These are phyloP conservation scores for Dovyalis caffra DNA, from an alignment of 345 rosid genomes.

Conservation along the genomic window DNA sequence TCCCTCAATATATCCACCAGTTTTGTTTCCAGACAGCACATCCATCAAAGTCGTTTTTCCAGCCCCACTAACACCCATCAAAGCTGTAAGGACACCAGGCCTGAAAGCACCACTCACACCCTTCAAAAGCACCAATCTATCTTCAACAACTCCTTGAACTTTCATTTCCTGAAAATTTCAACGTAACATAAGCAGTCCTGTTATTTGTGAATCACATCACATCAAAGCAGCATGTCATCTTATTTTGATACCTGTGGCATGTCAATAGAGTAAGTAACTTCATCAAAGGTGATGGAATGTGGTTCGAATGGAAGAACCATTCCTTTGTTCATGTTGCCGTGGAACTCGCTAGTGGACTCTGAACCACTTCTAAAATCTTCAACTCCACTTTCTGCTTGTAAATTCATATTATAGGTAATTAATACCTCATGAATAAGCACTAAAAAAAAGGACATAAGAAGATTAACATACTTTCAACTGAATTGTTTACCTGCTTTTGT, in stretches of 20 bases:
- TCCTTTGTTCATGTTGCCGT: too few species aligned
- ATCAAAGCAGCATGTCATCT: too few species aligned
- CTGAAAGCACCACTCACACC: constrained; percentile 75
- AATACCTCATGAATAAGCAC: too few species aligned
- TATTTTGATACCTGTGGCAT: constrained; percentile 88
- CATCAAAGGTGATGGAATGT: constrained; percentile 54
- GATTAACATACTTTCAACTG: too few species aligned
- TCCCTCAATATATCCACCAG: too few species aligned
- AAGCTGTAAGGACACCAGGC: constrained; percentile 78
- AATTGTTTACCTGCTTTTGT: constrained; percentile 22
- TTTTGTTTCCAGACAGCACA: constrained; percentile 78
- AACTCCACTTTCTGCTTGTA: background rate
- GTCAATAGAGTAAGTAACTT: constrained; percentile 58
- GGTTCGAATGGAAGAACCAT: too few species aligned
- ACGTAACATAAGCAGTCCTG: background rate
- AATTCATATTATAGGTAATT: too few species aligned
- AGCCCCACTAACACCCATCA: constrained; percentile 74
- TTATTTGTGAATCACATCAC: too few species aligned
- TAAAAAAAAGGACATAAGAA: too few species aligned
- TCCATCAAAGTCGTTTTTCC: constrained; percentile 86
- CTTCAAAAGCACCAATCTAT: constrained; percentile 58
- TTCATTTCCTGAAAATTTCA: constrained; percentile 44
- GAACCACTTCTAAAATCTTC: too few species aligned
- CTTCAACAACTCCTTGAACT: constrained; percentile 50
- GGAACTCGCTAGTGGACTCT: constrained; percentile 3